These are phyloP conservation scores for Volvox africanus DNA, from an alignment of 139 green algal species.

Conservation along the genomic window DNA sequence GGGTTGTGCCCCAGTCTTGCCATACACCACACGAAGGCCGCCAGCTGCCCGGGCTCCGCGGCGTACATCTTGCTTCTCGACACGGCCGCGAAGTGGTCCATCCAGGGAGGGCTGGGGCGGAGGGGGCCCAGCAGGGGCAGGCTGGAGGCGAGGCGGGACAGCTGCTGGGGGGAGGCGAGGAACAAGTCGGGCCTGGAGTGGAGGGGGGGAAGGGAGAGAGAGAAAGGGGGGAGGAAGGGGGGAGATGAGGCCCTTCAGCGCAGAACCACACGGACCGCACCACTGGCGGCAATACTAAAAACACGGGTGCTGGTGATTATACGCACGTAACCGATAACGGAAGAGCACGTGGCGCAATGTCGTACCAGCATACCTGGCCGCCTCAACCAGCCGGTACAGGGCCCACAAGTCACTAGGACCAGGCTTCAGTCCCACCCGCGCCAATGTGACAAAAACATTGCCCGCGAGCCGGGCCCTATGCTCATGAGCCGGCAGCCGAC, in stretches of 20 bases:
- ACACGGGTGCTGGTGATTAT: too few relatives aligned
- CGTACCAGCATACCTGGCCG: background rate
- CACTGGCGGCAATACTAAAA: too few relatives aligned
- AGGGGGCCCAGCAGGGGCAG: background rate
- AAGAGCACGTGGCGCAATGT: too few relatives aligned
- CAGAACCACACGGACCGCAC: too few relatives aligned
- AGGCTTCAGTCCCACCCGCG: slow-evolving; percentile 18
- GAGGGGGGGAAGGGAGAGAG: background rate
- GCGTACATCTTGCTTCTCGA: slow-evolving; percentile 33
- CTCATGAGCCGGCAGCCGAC: background rate
- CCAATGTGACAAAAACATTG: slow-evolving; percentile 1
- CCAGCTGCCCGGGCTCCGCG: background rate
- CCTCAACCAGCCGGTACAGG: slow-evolving; percentile 11
- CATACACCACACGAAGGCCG: background rate
- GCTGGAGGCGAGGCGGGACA: slow-evolving; percentile 29
- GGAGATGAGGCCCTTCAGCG: background rate
- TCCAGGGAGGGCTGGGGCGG: background rate
- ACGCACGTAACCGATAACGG: too few relatives aligned
- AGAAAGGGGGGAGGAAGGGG: background rate
- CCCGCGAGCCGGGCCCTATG: background rate
- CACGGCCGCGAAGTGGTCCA: slow-evolving; percentile 14
- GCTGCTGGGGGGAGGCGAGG: slow-evolving; percentile 8
- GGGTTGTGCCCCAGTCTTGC: slow-evolving; percentile 24
- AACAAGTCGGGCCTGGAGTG: slow-evolving; percentile 42
- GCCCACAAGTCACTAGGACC: background rate